phyloP scores from a whole-genome alignment of 2,329 filamentous ascomycete genomes.

The Talaromyces sp. region DNA sequence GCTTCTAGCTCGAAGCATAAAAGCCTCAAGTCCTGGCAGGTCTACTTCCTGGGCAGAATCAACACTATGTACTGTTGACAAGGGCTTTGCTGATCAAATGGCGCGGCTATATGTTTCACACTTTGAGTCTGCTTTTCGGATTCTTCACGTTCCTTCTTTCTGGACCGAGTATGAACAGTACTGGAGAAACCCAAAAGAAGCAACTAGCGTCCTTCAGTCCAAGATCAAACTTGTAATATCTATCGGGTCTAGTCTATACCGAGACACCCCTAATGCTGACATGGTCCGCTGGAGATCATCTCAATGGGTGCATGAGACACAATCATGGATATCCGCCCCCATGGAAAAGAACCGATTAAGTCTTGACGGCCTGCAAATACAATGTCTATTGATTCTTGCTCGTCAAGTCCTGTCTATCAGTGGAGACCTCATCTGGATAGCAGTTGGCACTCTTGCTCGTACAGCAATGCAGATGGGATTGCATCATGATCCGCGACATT shows the following conservation, averaged over 20 bases:
- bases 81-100: background rate
- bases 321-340: slow-evolving; percentile 23
- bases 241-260: slow-evolving; percentile 48
- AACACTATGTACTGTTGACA: background rate
- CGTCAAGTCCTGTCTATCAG: slow-evolving; percentile 26
- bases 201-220: slow-evolving; percentile 41
- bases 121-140: slow-evolving; percentile 50
- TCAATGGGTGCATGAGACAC: slow-evolving; percentile 20
- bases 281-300: slow-evolving; percentile 35
- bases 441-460: slow-evolving; percentile 24
- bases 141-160: slow-evolving; percentile 55
- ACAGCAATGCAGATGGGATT: slow-evolving; percentile 28
- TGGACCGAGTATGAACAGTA: slow-evolving; percentile 46
- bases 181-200: slow-evolving; percentile 22
- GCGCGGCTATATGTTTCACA: slow-evolving; percentile 47
- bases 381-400: slow-evolving; percentile 29
- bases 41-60: background rate
- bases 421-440: slow-evolving; percentile 30
- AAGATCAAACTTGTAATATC: slow-evolving; percentile 56
- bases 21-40: background rate
- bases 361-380: slow-evolving; percentile 22
- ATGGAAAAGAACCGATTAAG: slow-evolving; percentile 21
- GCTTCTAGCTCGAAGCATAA: background rate
- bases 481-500: slow-evolving; percentile 24
- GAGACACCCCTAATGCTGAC: slow-evolving; percentile 46